Base-by-base conservation (phyloP, 345 rosid species). In the Gossypium mustelinum region DNA sequence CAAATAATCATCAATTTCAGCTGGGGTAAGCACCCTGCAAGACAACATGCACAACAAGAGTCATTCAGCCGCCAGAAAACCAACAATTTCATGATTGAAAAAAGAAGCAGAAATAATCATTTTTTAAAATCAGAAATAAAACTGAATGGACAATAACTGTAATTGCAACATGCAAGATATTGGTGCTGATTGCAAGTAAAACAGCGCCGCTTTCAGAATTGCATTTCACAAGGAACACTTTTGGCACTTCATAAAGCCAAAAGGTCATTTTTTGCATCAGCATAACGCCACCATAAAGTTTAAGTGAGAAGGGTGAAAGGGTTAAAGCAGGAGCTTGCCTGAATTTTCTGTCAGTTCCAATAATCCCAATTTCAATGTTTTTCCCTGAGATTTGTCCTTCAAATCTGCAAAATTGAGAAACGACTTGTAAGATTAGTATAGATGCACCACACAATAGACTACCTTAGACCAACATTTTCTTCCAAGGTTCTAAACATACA, bases 321-420 rank as follows among this genome's bases (percentile, higher is more conserved):
- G 71, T 65, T 41, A 43, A 64, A 22, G 41, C 56, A 58, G 18
- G 22, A 7, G 8, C 80, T 79, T 83, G 84, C 97, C 94, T 88
- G 88, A 91, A 93, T 72, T 88, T 86, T 79, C 83, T 89, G 86
- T 93, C 97, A 20, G 86, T 76, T 62, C 90, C 88, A 77, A 93
- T 91, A 54, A 88, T 85, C 75, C 94, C 98, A 70, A 91, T 93
- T 80, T 93, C 98, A 75, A 93, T 91, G 83, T 93, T 93, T 83
- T 93, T 89, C 71, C 91, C 84, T 2, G 94, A 86, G 50, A 90
- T 90, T 77, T 94, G 94, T 52, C 98, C 98, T 85, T 94, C 98
- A 80, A 94, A 94, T 73, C 98, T 94, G 80, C 82, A 86, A 57
- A 54, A 73, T 41, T 63, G 2, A 52, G 48, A 56, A 47, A 55